Conservation (phyloP, 805 yeast species). For the Saturnispora silvae region DNA sequence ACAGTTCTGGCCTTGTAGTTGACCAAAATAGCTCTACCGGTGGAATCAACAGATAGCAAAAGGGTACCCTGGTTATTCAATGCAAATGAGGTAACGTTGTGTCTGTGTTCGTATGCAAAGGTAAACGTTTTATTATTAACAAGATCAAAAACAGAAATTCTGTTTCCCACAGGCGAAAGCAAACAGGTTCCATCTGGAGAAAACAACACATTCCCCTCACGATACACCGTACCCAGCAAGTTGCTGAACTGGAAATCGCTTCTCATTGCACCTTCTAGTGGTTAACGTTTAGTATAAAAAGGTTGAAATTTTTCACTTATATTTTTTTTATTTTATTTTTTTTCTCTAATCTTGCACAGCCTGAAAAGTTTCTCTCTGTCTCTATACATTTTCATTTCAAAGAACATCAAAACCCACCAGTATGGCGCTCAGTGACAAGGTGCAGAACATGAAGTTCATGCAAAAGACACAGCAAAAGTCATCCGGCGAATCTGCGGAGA, state of each 20-base stretch:
- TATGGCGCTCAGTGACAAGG: conserved; percentile 28
- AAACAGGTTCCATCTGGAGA: conserved; percentile 78
- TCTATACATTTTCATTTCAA: too few species aligned
- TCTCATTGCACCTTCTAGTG: too few species aligned
- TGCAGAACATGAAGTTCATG: conserved; percentile 80
- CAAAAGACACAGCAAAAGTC: conserved; percentile 23
- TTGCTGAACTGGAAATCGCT: conserved; percentile 86
- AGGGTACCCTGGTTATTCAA: conserved; percentile 75
- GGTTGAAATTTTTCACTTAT: conserved; percentile 1
- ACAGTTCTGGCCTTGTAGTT: conserved; percentile 78
- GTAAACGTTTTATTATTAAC: conserved; percentile 79
- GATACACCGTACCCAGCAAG: conserved; percentile 85
- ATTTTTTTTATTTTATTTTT: not conserved
- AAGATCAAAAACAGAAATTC: conserved; percentile 82
- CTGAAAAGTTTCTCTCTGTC: conserved; percentile 2
- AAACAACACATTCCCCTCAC: conserved; percentile 82
- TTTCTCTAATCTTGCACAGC: conserved; percentile 5
- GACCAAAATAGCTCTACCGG: conserved; percentile 87
- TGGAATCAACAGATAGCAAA: conserved; percentile 73
- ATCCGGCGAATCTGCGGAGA: conserved; percentile 26
- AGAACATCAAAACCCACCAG: too few species aligned
- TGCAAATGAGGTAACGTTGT: conserved; percentile 69
- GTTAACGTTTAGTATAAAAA: too few species aligned
- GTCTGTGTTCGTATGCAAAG: conserved; percentile 85
- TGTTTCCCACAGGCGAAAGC: conserved; percentile 87